Evolutionary conservation across 331 rosid genomes (phyloP).

Genomic region (Acacia pycnantha): DNA sequence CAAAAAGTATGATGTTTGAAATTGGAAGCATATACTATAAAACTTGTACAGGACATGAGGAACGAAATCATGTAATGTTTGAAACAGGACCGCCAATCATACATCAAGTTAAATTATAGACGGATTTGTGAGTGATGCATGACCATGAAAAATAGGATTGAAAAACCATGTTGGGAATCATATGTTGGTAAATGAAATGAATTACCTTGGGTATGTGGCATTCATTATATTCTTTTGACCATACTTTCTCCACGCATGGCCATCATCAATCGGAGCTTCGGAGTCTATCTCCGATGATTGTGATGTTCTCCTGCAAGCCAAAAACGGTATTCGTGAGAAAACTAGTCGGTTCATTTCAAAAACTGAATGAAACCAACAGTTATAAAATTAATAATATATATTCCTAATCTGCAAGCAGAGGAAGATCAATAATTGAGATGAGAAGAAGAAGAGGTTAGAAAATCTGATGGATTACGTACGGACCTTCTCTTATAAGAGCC

Average conservation of each 20-base stretch:
- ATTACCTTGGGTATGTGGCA: slow-evolving; percentile 52
- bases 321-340: not conserved
- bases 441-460: too few species aligned
- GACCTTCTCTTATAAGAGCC: slow-evolving; percentile 70
- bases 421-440: not conserved
- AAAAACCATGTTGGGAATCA: not conserved
- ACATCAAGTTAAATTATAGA: not conserved
- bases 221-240: slow-evolving; percentile 66
- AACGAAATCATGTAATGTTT: not conserved
- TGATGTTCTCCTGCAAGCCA: slow-evolving; percentile 44
- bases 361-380: not conserved
- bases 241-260: slow-evolving; percentile 79
- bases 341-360: not conserved
- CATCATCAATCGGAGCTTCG: slow-evolving; percentile 43
- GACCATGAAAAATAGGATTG: not conserved
- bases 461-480: not conserved
- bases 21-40: not conserved
- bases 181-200: not conserved
- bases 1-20: not conserved
- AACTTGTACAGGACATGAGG: not conserved
- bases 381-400: not conserved
- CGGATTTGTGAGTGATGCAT: not conserved
- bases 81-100: not conserved
- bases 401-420: not conserved
- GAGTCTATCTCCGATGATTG: slow-evolving; percentile 44